A percentile compares a stretch with the other conserved stretches of the same genome.
These are phyloP conservation scores for Aspergillus sp. DNA, from an alignment of 2,329 filamentous ascomycete species.

Conservation along the genomic window DNA sequence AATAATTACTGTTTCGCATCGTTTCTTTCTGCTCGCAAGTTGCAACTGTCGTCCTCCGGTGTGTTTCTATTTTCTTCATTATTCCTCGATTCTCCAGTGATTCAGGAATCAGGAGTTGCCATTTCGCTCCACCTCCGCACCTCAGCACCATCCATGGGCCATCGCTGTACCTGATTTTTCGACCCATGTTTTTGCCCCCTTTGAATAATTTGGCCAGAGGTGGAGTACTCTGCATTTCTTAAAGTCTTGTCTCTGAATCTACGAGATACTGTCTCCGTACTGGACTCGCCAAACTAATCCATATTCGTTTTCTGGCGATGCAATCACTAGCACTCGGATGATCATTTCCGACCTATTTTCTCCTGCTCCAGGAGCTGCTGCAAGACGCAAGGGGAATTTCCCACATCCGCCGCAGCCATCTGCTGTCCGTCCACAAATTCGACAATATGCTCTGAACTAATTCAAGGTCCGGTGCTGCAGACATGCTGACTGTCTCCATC, in stretches of 20 bases:
- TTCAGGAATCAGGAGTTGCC: neutral
- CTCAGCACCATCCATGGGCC: neutral
- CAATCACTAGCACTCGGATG: constrained; percentile 9
- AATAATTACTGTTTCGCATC: too few species aligned
- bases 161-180: neutral
- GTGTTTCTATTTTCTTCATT: too few species aligned
- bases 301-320: neutral
- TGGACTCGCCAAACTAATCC: neutral
- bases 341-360: constrained; percentile 15
- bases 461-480: neutral
- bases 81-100: too few species aligned
- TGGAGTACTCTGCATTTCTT: too few species aligned
- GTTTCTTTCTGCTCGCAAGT: too few species aligned
- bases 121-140: neutral
- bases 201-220: neutral
- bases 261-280: neutral
- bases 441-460: neutral
- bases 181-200: neutral
- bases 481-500: neutral
- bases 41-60: too few species aligned
- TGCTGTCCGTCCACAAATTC: constrained; percentile 14
- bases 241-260: too few species aligned
- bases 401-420: constrained; percentile 18
- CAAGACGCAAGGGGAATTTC: constrained; percentile 25
- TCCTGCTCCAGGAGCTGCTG: constrained; percentile 8